Evolutionary conservation across 1,284 basidiomycete species (phyloP), one percentile per base, ranked within the genome.

Genomic region (Blastosporella zonata): DNA sequence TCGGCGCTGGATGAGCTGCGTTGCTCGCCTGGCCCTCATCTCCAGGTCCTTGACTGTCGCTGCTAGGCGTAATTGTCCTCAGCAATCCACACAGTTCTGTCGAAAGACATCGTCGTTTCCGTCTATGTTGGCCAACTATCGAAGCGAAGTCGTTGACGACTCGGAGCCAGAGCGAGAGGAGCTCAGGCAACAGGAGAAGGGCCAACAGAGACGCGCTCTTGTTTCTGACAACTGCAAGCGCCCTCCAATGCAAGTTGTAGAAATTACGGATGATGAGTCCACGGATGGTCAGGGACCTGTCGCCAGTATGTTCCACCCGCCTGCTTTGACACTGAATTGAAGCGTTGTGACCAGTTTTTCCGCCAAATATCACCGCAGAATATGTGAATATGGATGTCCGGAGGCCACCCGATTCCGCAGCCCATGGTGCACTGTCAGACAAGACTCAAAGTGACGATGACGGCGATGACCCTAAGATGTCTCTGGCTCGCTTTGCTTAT

Each of bases 131-230:
- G 22, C 10, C 36, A 18, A 33, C 28, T 28, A 35, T 35, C 57
- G 56, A n/a, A 59, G 60, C 15, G 78, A 79, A 45, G 54, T 78
- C 25, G 72, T 85, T 2, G 78, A 79, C 28, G 84, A 87, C 64
- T 86, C 84, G 0, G 84, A 86, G 62, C 82, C 82, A 18, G 84
- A 87, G 61, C 70, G 83, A 49, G 75, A 78, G 53, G 65, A 71
- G 43, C 56, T 65, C n/a, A 70, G 77, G 38, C 62, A 59, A 44
- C 54, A 50, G 43, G 49, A 53, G 28, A 56, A 51, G 58, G 61
- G 44, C 43, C 53, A 44, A 39, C 56, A 38, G 43, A 46, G 15
- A 41, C 45, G 37, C 13, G 13, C 37, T 23, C 21, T 35, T 20
- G 39, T 28, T 21, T 22, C 31, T 13, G 10, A 29, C 18, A 39